phyloP scores from a whole-genome alignment of 495 filamentous ascomycete genomes.

The Polyplosphaeria fusca region DNA sequence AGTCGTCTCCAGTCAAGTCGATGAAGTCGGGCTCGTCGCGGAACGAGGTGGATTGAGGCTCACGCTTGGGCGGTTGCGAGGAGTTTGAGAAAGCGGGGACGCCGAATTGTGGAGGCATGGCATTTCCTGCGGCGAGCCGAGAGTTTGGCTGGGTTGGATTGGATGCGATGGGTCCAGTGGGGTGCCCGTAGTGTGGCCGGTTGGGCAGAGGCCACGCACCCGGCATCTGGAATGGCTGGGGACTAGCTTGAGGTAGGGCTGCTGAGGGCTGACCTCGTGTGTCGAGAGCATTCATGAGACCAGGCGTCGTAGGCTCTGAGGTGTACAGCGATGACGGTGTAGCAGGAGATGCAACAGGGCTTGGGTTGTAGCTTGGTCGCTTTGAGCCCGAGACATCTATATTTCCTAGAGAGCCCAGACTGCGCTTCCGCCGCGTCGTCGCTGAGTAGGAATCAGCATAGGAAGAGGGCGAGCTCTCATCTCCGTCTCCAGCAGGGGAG shows the following conservation, averaged over 20 bases:
- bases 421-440: constrained; percentile 10
- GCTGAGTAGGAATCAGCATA: not conserved
- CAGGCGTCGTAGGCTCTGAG: not conserved
- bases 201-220: not conserved
- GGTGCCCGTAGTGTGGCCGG: not conserved
- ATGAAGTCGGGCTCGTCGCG: not conserved
- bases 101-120: not conserved
- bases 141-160: not conserved
- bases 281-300: not conserved
- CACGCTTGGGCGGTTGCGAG: not conserved
- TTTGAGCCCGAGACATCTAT: constrained; percentile 6
- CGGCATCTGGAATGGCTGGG: not conserved
- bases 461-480: too few relatives aligned
- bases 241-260: not conserved
- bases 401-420: constrained; percentile 10
- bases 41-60: not conserved
- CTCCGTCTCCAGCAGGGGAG: too few relatives aligned
- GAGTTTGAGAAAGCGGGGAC: not conserved
- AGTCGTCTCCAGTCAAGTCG: constrained; percentile 6
- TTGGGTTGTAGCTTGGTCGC: constrained; percentile 16
- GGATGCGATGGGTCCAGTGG: not conserved
- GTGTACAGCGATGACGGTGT: constrained; percentile 5
- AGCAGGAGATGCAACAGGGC: constrained; percentile 11
- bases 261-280: not conserved
- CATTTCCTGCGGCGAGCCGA: not conserved